A percentile compares a stretch with the other conserved stretches of the same genome.
phyloP scores from a whole-genome alignment of 345 rosid species.

The Melastoma malabathricum region DNA sequence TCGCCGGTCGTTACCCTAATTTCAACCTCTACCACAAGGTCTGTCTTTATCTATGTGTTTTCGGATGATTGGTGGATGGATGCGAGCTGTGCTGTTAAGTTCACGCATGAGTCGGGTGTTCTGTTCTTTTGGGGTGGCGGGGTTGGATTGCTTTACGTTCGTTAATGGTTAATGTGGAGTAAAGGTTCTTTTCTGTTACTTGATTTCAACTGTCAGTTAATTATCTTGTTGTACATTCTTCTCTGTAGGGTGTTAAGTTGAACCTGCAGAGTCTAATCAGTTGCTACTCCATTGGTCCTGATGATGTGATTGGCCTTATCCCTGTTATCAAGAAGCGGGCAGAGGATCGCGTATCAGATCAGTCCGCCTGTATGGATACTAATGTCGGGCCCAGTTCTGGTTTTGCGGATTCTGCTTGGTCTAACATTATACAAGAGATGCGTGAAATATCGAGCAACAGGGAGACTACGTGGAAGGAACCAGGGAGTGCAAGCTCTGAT shows the following conservation, averaged over 20 bases:
- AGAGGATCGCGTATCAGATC: conserved; percentile 18
- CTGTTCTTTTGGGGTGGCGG: neutral
- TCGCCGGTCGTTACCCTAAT: conserved; percentile 49
- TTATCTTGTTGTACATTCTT: neutral
- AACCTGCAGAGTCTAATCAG: conserved; percentile 24
- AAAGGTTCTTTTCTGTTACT: neutral
- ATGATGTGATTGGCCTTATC: conserved; percentile 55
- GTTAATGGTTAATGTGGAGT: neutral
- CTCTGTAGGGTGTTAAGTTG: conserved; percentile 52
- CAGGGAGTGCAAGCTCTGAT: conserved; percentile 3
- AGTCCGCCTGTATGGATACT: conserved; percentile 15
- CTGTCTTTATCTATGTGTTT: conserved; percentile 1
- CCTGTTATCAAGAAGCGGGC: conserved; percentile 55
- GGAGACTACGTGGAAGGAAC: neutral
- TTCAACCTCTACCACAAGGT: conserved; percentile 78
- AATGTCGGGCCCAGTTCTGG: conserved; percentile 13
- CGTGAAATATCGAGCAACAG: conserved; percentile 11
- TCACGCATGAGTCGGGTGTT: too few relatives aligned
- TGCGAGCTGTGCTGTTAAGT: too few relatives aligned
- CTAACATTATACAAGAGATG: conserved; percentile 41
- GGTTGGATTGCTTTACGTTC: neutral
- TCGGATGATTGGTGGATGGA: too few relatives aligned
- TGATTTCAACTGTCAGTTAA: neutral
- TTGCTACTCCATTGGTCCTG: conserved; percentile 18
- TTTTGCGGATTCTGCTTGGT: conserved; percentile 49